phyloP scores from a whole-genome alignment of 352 stramenopile species.

The Plasmopara muralis region DNA sequence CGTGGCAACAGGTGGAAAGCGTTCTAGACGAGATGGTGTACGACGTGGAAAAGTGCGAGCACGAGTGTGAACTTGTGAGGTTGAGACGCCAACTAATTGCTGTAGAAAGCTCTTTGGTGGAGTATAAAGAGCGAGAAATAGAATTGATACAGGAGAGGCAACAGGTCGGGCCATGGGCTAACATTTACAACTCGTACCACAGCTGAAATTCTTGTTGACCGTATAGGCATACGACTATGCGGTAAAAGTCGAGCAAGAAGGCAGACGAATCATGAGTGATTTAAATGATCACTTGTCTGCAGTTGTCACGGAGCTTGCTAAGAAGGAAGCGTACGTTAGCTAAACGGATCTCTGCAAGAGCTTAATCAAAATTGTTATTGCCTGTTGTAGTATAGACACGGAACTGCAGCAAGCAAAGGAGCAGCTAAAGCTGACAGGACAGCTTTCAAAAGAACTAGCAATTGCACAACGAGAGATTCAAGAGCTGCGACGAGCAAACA shows the following conservation, averaged over 20 bases:
- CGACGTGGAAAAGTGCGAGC: conserved; percentile 64
- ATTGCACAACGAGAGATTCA: conserved; percentile 69
- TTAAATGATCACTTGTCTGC: conserved; percentile 47
- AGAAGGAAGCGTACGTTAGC: conserved; percentile 52
- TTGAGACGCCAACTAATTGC: conserved; percentile 32
- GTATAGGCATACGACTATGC: conserved; percentile 51
- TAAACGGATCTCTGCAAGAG: not conserved
- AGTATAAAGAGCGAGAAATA: conserved; percentile 55
- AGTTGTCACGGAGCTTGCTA: conserved; percentile 48
- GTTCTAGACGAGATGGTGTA: conserved; percentile 80
- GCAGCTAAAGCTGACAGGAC: conserved; percentile 40
- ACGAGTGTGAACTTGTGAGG: conserved; percentile 41
- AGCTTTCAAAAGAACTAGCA: conserved; percentile 62
- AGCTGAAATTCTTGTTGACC: not conserved
- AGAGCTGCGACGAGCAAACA: conserved; percentile 56
- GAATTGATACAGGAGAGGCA: conserved; percentile 56
- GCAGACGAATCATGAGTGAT: conserved; percentile 30
- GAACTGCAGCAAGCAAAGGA: conserved; percentile 50
- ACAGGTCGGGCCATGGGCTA: conserved; percentile 25
- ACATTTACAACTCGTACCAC: not conserved
- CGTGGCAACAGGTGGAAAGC: conserved; percentile 36
- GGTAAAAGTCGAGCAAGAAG: conserved; percentile 43
- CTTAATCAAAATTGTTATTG: not conserved
- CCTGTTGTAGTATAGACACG: conserved; percentile 47
- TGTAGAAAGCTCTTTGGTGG: conserved; percentile 26